These are phyloP conservation scores for Fusarium pseudoanthophilum DNA, from an alignment of 2,329 filamentous ascomycete species.

Conservation along the genomic window DNA sequence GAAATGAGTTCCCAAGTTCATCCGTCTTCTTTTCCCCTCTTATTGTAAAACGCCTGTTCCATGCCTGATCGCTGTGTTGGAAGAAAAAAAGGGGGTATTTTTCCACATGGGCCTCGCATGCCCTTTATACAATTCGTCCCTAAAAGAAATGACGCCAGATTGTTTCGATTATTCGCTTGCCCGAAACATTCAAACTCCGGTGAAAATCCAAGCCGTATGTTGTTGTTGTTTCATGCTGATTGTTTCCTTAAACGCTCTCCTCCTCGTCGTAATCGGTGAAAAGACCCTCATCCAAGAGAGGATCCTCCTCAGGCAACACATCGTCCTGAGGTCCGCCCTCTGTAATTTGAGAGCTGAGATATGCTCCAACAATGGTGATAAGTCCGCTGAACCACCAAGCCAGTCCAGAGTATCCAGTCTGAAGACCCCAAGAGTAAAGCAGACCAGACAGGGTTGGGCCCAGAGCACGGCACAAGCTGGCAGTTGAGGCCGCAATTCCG, in stretches of 20 bases:
- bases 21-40: constrained; percentile 35
- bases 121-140: constrained; percentile 39
- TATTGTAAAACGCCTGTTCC: constrained; percentile 38
- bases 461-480: constrained; percentile 87
- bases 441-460: constrained; percentile 89
- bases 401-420: constrained; percentile 84
- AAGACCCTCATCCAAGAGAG: constrained; percentile 47
- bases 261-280: constrained; percentile 49
- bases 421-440: constrained; percentile 82
- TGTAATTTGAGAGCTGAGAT: constrained; percentile 79
- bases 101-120: constrained; percentile 26
- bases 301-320: constrained; percentile 54
- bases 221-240: constrained; percentile 3
- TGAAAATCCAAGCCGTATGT: constrained; percentile 26
- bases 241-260: constrained; percentile 44
- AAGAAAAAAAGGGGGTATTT: constrained; percentile 33
- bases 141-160: constrained; percentile 41
- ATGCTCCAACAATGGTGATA: constrained; percentile 78
- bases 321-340: constrained; percentile 65
- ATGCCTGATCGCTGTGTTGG: constrained; percentile 38
- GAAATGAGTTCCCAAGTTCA: constrained; percentile 33
- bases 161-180: constrained; percentile 32
- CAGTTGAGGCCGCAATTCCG: constrained; percentile 89
- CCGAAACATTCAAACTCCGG: constrained; percentile 40
- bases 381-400: constrained; percentile 92